Evolutionary conservation across 441 rosid species (phyloP), one percentile per base, ranked within the genome.

Genomic region (Melastoma candidum): DNA sequence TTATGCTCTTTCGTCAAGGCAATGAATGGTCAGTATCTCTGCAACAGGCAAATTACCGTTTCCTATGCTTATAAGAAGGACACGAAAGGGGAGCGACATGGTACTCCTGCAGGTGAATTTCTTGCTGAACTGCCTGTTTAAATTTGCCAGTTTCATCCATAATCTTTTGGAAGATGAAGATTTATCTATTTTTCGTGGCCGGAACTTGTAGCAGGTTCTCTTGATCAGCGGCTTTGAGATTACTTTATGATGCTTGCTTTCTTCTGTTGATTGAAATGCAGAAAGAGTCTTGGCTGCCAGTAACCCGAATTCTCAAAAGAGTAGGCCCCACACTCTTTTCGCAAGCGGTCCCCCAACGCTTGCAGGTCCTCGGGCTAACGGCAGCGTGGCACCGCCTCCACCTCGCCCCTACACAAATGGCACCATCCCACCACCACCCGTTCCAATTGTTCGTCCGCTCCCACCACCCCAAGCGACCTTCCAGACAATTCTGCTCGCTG

Each of bases 31-130:
- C 99, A 89, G 36, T 84, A 84, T 70, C 95, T 93, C 1, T 83
- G 97, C 77, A 93, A 93, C 66, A 88, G 90, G 51, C 95, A 89
- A 70, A 93, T 93, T 65, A 86, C 99, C 29, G 99, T 84, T 29
- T 93, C 99, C 1, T 89, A 93, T 61, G 99, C 97, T 8, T 89
- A 89, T 59, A 93, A 89, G 82, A 89, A 93, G 79, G 97, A 93
- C 73, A 86, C 98, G 3, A 93, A 93, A 73, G 97, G 98, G 64
- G 96, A 93, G 74, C 93, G 95, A 17, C 96, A 88, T 41, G 98
- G 97, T 27, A 86, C 97, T 49, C 96, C 95, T 36, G 98, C 97
- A 84, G 98, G 98, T 93, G 59, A 59, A 57, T 36, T 29, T 66
- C 66, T 68, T 25, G 17, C 24, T 47, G 48, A 11, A 29, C 49